Evolutionary conservation across 441 rosid genomes (phyloP).

Genomic region (Croton laevigatus): DNA sequence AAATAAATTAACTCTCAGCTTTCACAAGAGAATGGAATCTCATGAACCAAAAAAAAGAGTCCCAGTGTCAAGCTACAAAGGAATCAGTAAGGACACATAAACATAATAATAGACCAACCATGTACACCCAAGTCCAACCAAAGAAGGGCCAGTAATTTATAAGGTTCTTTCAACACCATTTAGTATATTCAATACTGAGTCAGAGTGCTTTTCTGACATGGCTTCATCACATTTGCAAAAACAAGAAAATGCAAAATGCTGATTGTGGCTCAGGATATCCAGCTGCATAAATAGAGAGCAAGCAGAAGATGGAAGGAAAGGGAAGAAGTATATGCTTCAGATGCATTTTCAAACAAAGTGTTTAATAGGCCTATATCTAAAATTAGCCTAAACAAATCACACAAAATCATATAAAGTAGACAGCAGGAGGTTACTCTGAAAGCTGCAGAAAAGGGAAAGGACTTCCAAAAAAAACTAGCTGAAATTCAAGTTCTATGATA

Average conservation of each 20-base stretch:
- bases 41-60: neutral
- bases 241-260: neutral
- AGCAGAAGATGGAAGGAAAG: neutral
- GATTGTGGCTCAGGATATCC: neutral
- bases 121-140: neutral
- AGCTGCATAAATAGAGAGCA: neutral
- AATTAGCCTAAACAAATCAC: conserved; percentile 22
- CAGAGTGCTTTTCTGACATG: neutral
- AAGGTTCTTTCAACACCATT: neutral
- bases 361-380: conserved; percentile 22
- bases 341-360: neutral
- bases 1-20: neutral
- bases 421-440: neutral
- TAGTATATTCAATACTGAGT: neutral
- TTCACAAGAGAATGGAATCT: neutral
- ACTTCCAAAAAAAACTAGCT: conserved; percentile 10
- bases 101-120: neutral
- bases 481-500: conserved; percentile 16
- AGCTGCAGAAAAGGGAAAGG: too few relatives aligned
- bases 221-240: neutral
- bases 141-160: neutral
- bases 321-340: neutral
- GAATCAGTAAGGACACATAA: neutral
- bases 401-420: neutral
- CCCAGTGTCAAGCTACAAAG: neutral